Conservation (phyloP, 2,329 filamentous ascomycete species). For the Bipolaris sorokiniana region DNA sequence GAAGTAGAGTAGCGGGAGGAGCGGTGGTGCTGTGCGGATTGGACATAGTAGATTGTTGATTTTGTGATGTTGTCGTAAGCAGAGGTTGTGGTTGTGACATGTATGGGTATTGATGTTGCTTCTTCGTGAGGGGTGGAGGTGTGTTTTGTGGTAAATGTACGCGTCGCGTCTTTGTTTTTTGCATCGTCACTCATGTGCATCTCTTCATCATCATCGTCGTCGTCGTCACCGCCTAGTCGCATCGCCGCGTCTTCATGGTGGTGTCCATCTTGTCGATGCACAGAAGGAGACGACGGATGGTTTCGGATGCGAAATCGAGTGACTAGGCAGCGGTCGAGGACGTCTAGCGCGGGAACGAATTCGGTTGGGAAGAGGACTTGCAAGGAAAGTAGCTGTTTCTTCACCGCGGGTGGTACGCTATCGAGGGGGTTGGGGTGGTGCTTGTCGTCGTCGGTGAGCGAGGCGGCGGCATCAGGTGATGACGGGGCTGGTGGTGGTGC, state of each 20-base stretch:
- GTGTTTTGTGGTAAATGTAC: neutral
- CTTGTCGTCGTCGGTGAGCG: constrained; percentile 3
- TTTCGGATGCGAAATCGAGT: constrained; percentile 54
- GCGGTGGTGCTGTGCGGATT: constrained; percentile 58
- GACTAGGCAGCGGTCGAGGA: constrained; percentile 80
- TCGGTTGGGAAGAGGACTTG: constrained; percentile 85
- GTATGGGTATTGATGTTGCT: neutral
- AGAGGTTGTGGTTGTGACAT: neutral
- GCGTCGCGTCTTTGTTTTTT: neutral
- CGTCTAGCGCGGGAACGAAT: constrained; percentile 82
- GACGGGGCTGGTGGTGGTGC: constrained; percentile 3
- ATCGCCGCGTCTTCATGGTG: neutral
- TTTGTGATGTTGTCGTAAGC: neutral
- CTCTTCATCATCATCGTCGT: neutral
- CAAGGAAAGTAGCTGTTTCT: constrained; percentile 71
- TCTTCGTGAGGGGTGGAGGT: neutral
- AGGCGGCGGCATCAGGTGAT: constrained; percentile 22
- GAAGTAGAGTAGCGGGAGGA: constrained; percentile 44
- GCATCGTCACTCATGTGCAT: neutral
- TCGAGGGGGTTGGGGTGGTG: constrained; percentile 51
- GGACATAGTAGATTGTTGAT: constrained; percentile 63
- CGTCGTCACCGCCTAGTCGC: neutral
- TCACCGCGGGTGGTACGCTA: constrained; percentile 31
- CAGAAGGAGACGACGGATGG: neutral
- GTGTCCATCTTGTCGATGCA: neutral